Evolutionary conservation across 192 early-diverging fungal species (phyloP).

Genomic region (Lobosporangium transversale): DNA sequence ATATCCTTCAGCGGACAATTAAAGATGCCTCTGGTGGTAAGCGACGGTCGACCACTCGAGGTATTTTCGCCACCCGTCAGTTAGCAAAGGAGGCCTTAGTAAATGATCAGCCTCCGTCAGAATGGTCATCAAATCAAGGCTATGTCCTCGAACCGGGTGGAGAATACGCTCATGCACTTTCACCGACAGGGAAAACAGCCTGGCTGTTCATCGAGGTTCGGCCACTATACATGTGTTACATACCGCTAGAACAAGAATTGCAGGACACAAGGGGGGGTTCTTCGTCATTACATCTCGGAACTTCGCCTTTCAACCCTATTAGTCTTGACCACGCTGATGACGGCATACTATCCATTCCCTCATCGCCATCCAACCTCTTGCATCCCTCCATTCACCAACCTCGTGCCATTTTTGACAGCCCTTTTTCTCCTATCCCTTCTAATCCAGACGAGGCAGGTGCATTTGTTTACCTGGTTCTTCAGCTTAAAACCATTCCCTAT

Average conservation of each 20-base stretch:
- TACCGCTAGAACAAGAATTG: slow-evolving; percentile 34
- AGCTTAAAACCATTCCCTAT: slow-evolving; percentile 47
- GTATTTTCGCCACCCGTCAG: slow-evolving; percentile 36
- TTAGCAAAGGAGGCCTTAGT: slow-evolving; percentile 44
- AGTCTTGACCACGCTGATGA: slow-evolving; percentile 45
- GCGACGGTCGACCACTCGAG: slow-evolving; percentile 39
- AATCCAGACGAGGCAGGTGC: slow-evolving; percentile 52
- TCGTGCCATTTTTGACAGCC: slow-evolving; percentile 17
- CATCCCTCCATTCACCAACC: background rate
- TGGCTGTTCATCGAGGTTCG: slow-evolving; percentile 48
- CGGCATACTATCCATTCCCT: background rate
- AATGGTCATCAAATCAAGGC: slow-evolving; percentile 44
- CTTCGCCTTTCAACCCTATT: slow-evolving; percentile 36
- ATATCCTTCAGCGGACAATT: slow-evolving; percentile 49
- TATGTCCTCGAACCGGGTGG: slow-evolving; percentile 40
- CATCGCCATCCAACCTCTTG: slow-evolving; percentile 20
- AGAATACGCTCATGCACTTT: slow-evolving; percentile 46
- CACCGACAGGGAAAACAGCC: slow-evolving; percentile 47
- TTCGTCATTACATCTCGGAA: slow-evolving; percentile 14
- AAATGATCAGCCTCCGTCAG: slow-evolving; percentile 29
- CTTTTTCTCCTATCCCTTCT: slow-evolving; percentile 34
- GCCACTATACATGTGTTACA: slow-evolving; percentile 43
- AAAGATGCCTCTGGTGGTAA: slow-evolving; percentile 52
- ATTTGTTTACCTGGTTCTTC: slow-evolving; percentile 44
- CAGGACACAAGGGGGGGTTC: slow-evolving; percentile 11